These are phyloP conservation scores for Rhododendron ferrugineum DNA, from an alignment of 148 eudicot species.

Conservation along the genomic window DNA sequence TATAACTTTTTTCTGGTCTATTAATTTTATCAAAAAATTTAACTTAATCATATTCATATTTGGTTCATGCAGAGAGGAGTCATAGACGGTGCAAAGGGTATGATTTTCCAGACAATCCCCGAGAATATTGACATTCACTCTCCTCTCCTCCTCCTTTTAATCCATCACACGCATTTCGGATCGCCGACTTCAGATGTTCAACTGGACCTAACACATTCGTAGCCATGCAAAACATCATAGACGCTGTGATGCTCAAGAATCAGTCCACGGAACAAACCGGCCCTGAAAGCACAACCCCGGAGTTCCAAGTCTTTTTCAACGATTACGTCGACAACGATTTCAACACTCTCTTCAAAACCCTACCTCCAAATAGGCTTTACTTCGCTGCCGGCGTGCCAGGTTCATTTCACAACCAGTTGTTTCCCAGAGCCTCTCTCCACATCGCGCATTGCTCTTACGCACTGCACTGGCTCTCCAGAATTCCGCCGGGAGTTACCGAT, in stretches of 20 bases:
- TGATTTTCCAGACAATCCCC: constrained; percentile 12
- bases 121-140: constrained; percentile 7
- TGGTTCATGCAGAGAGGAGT: neutral
- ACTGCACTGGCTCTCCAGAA: constrained; percentile 17
- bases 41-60: neutral
- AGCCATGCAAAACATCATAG: constrained; percentile 7
- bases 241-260: neutral
- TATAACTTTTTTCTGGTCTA: no score
- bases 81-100: neutral
- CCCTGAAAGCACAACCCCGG: neutral
- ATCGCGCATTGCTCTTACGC: constrained; percentile 15
- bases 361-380: neutral
- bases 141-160: neutral
- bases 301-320: constrained; percentile 18
- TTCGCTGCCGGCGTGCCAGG: constrained; percentile 16
- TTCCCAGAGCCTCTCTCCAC: constrained; percentile 14
- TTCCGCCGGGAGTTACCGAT: constrained; percentile 9
- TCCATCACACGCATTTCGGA: neutral
- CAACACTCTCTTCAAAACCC: constrained; percentile 14
- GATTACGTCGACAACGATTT: constrained; percentile 14
- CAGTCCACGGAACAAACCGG: neutral
- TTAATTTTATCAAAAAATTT: no score
- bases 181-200: constrained; percentile 16
- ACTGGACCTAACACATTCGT: constrained; percentile 15
- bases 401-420: constrained; percentile 8